phyloP scores from a whole-genome alignment of 2,329 filamentous ascomycete genomes.

The Fusarium mexicanum region DNA sequence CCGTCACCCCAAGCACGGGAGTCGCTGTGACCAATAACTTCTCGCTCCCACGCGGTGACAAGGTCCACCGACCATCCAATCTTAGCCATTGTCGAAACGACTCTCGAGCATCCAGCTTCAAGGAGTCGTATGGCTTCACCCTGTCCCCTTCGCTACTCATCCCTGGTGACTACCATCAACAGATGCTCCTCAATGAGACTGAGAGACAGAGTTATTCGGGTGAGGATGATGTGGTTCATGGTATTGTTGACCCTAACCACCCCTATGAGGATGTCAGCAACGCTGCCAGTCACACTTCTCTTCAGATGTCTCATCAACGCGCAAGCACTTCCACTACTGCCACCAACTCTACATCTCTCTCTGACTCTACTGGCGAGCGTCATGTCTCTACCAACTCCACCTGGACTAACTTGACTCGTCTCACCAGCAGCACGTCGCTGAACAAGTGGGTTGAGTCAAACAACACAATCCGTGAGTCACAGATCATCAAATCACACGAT shows the following conservation, averaged over 20 bases:
- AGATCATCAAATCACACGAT: constrained; percentile 35
- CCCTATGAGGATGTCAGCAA: constrained; percentile 36
- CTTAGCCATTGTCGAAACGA: constrained; percentile 51
- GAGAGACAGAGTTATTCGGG: constrained; percentile 45
- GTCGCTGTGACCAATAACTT: constrained; percentile 59
- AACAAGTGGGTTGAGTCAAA: constrained; percentile 50
- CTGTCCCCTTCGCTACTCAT: constrained; percentile 71
- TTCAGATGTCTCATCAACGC: constrained; percentile 52
- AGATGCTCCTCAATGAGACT: constrained; percentile 55
- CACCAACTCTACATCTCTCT: constrained; percentile 58
- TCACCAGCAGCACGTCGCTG: constrained; percentile 63
- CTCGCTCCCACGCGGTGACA: constrained; percentile 58
- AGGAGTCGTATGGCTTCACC: constrained; percentile 67
- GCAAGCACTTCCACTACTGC: constrained; percentile 65
- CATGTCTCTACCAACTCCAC: constrained; percentile 65
- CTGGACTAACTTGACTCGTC: constrained; percentile 63
- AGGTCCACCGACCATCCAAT: constrained; percentile 39
- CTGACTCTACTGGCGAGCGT: constrained; percentile 59
- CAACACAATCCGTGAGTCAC: constrained; percentile 46
- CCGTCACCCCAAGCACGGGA: constrained; percentile 54
- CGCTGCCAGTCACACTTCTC: constrained; percentile 27
- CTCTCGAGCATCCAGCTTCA: constrained; percentile 64
- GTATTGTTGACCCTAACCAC: constrained; percentile 25
- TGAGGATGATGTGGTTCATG: constrained; percentile 45
- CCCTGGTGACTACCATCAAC: constrained; percentile 66